Conservation (phyloP, 352 stramenopile genomes). For the Phytophthora megakarya region DNA sequence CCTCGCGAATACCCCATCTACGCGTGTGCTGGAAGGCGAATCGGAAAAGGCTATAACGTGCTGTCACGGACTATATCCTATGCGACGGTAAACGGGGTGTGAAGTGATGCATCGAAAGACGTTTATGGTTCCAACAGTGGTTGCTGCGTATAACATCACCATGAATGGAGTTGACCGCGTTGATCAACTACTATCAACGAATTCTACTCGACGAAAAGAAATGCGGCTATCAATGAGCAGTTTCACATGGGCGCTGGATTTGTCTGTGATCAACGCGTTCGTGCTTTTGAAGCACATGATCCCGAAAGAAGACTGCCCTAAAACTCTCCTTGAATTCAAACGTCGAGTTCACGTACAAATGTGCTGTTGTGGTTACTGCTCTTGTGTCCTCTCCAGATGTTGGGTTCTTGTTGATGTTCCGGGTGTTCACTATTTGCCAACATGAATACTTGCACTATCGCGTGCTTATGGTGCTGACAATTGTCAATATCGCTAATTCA, state of each 20-base stretch:
- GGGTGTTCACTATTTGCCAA: no score
- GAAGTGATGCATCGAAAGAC: background rate
- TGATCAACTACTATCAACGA: slow-evolving; percentile 2
- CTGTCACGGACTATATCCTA: slow-evolving; percentile 4
- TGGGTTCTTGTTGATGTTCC: no score
- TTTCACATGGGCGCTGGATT: slow-evolving; percentile 11
- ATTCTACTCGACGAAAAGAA: slow-evolving; percentile 10
- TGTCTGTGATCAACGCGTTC: slow-evolving; percentile 11
- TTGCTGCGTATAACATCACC: slow-evolving; percentile 6
- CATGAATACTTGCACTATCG: no score
- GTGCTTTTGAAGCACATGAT: background rate
- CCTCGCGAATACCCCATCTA: no score
- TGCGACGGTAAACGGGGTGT: background rate
- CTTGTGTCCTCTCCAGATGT: no score
- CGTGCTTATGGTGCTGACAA: no score
- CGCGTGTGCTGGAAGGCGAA: no score
- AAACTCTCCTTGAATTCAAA: slow-evolving; percentile 10
- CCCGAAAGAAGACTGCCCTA: background rate
- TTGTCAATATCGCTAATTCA: no score
- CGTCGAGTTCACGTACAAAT: no score
- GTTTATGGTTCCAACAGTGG: slow-evolving; percentile 3
- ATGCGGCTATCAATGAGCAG: slow-evolving; percentile 3
- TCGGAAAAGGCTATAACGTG: no score
- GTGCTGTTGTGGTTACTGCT: no score
- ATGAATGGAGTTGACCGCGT: slow-evolving; percentile 14